Percentiles rank a stretch among this genome's conserved stretches.
Conservation (phyloP, 2,329 filamentous ascomycete species). For the Fusarium sp. region DNA sequence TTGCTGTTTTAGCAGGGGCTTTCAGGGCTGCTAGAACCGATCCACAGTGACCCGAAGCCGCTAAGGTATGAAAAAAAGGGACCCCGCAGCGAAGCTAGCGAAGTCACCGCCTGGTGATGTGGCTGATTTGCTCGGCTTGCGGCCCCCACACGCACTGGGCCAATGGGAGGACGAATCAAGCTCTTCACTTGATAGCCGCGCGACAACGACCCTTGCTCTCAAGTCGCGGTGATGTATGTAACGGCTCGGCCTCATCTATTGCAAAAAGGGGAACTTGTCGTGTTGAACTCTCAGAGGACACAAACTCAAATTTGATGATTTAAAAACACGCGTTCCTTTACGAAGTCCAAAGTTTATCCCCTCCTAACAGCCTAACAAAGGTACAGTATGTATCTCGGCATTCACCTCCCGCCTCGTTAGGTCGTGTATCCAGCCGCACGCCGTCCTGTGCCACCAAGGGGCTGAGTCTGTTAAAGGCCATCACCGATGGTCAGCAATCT, state of each 20-base stretch:
- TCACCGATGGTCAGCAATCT: slow-evolving; percentile 31
- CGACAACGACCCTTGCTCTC: slow-evolving; percentile 36
- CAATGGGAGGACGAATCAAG: slow-evolving; percentile 25
- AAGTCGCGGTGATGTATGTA: slow-evolving; percentile 13
- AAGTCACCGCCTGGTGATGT: slow-evolving; percentile 35
- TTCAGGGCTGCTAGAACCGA: slow-evolving; percentile 33
- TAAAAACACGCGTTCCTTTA: slow-evolving; percentile 1
- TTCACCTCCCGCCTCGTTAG: background rate
- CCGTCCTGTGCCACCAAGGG: slow-evolving; percentile 20
- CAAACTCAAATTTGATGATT: slow-evolving; percentile 17
- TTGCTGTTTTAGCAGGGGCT: slow-evolving; percentile 24
- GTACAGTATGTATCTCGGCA: background rate
- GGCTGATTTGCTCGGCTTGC: slow-evolving; percentile 39
- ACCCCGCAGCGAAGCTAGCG: slow-evolving; percentile 37
- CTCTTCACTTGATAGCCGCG: slow-evolving; percentile 36
- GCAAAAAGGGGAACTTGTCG: slow-evolving; percentile 26
- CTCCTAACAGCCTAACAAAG: background rate
- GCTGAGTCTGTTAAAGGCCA: slow-evolving; percentile 21
- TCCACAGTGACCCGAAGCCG: slow-evolving; percentile 37
- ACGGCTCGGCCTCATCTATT: slow-evolving; percentile 18
- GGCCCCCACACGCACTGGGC: slow-evolving; percentile 26
- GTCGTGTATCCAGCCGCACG: slow-evolving; percentile 6
- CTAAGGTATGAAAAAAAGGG: slow-evolving; percentile 23
- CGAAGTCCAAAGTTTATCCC: slow-evolving; percentile 2
- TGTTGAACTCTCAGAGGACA: slow-evolving; percentile 21